Percentiles rank a stretch among this genome's conserved stretches.
Evolutionary conservation across 345 rosid genomes (phyloP).

Genomic region (Syzygium jambos): DNA sequence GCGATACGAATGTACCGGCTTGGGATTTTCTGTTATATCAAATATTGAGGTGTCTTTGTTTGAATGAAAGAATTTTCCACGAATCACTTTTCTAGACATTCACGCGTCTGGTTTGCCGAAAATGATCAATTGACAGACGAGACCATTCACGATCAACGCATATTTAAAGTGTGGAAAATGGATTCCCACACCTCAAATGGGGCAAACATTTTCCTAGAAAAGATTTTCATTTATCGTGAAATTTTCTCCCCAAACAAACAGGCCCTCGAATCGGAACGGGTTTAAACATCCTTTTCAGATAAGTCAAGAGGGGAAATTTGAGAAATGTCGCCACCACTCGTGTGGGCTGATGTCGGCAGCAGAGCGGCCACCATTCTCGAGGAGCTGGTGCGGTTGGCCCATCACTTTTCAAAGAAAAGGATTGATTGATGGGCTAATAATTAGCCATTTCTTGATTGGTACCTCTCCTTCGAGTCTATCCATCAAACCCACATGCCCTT

Average conservation of each 20-base stretch:
- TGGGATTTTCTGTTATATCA: neutral
- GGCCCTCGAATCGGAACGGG: neutral
- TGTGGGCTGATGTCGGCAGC: neutral
- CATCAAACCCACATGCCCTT: neutral
- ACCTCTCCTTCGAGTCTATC: neutral
- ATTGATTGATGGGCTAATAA: neutral
- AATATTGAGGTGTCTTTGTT: neutral
- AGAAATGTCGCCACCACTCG: neutral
- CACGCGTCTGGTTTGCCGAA: accelerated
- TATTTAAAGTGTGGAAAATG: neutral
- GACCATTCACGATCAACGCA: accelerated
- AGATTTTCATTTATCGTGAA: too few species aligned
- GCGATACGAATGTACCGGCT: accelerated
- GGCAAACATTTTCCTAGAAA: neutral
- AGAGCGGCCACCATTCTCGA: neutral
- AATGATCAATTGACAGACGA: neutral
- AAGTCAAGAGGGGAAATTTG: neutral
- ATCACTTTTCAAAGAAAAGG: neutral
- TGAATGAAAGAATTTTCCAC: neutral
- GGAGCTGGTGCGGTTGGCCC: neutral
- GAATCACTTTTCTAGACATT: neutral
- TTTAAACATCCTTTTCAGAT: neutral
- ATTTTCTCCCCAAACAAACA: neutral
- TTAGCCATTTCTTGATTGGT: neutral
- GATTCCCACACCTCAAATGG: neutral